A percentile compares a stretch with the other conserved stretches of the same genome.
These are phyloP conservation scores for Aethionema arabicum DNA, from an alignment of 345 rosid genomes.

Conservation along the genomic window DNA sequence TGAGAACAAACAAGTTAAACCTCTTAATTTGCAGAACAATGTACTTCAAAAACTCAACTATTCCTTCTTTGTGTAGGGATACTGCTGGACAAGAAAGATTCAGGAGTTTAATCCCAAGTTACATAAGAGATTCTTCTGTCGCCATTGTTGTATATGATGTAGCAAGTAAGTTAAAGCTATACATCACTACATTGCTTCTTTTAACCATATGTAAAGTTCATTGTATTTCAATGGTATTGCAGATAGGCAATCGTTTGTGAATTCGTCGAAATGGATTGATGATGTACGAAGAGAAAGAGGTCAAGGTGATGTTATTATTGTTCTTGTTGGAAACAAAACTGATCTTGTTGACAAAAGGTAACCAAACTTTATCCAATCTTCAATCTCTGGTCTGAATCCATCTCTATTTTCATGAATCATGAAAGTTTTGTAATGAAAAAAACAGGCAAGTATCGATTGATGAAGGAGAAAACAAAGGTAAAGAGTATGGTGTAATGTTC, in stretches of 20 bases:
- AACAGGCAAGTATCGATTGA: conserved; percentile 86
- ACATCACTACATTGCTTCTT: background rate
- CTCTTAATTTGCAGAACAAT: too few relatives aligned
- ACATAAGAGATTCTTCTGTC: conserved; percentile 94
- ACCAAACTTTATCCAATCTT: background rate
- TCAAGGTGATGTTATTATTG: conserved; percentile 66
- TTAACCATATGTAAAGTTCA: background rate
- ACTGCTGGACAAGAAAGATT: conserved; percentile 98
- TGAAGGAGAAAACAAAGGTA: conserved; percentile 83
- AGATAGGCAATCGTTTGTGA: conserved; percentile 84
- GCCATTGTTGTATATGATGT: conserved; percentile 93
- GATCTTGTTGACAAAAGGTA: conserved; percentile 82
- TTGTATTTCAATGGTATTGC: conserved; percentile 4
- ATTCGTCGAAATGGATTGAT: conserved; percentile 85
- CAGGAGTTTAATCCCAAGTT: conserved; percentile 92
- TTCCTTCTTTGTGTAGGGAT: conserved; percentile 48
- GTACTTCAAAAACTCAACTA: too few relatives aligned
- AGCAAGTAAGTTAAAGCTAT: conserved; percentile 53
- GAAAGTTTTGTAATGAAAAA: background rate
- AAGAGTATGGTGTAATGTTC: conserved; percentile 81
- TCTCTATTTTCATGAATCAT: background rate
- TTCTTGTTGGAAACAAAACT: conserved; percentile 94
- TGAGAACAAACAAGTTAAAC: conserved; percentile 12
- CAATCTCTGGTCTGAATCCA: too few relatives aligned
- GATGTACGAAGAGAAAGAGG: conserved; percentile 88